phyloP scores from a whole-genome alignment of 2,329 filamentous ascomycete species.

The Monosporascus sp. region DNA sequence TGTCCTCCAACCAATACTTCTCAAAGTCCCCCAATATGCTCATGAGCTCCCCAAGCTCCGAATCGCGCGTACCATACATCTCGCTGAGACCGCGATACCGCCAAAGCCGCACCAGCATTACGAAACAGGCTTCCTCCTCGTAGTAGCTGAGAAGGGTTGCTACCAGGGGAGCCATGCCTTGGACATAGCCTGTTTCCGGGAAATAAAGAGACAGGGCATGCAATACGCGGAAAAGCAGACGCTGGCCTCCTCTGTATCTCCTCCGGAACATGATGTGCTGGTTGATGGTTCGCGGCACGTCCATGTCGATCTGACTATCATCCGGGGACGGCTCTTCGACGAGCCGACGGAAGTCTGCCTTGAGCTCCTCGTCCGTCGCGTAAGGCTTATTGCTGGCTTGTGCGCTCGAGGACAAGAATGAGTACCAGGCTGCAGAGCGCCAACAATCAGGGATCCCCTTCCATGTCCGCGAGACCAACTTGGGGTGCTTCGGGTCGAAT shows the following conservation, averaged over 20 bases:
- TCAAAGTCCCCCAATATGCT: conserved; percentile 81
- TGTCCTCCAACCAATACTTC: conserved; percentile 70
- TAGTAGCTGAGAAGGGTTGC: conserved; percentile 95
- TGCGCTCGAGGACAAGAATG: conserved; percentile 77
- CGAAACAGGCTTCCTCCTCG: conserved; percentile 88
- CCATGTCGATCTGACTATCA: conserved; percentile 94
- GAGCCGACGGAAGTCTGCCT: conserved; percentile 65
- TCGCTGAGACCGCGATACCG: conserved; percentile 78
- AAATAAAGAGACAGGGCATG: conserved; percentile 90
- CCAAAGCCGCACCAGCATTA: conserved; percentile 97
- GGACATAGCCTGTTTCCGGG: conserved; percentile 87
- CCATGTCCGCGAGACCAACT: conserved; percentile 88
- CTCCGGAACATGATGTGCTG: conserved; percentile 95
- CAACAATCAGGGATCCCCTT: conserved; percentile 97
- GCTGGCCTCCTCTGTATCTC: conserved; percentile 86
- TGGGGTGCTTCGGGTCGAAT: conserved; percentile 77
- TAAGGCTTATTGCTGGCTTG: conserved; percentile 53
- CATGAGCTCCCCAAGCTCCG: conserved; percentile 83
- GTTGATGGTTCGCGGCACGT: conserved; percentile 91
- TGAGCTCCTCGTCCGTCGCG: conserved; percentile 65
- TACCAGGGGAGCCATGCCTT: conserved; percentile 92
- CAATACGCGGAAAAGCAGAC: conserved; percentile 84
- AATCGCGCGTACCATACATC: conserved; percentile 58
- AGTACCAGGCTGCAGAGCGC: conserved; percentile 91
- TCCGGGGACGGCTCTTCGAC: conserved; percentile 74